Base-by-base conservation (phyloP, 345 rosid species). In the Aurinia saxatilis region DNA sequence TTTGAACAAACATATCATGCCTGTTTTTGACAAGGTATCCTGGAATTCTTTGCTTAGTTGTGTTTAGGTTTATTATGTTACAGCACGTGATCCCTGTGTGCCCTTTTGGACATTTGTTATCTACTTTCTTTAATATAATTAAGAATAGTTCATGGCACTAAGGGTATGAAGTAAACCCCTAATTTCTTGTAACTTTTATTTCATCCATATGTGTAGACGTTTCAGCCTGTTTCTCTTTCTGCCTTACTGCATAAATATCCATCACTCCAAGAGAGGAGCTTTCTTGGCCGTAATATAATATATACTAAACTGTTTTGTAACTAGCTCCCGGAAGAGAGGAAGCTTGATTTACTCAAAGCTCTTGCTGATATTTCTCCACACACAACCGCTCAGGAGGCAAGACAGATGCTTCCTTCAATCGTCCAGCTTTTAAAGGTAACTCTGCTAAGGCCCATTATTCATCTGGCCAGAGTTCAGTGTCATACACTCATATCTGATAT, bases 281-380 rank as follows among this genome's bases (percentile, higher is more conserved):
- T 55, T 54, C 48, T 60, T 56, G 38, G 19, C 33, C 38, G 4
- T 27, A 47, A 23, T 23, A 45, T 34, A 48, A 25, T 50, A 9
- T 16, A 64, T 37, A 36, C 45, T 50, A 49, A 52, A 3, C 14
- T 54, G 45, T 25, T 33, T 69, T 17, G 30, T 84, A 8, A 34
- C 15, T 56, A 95, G 99, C 97, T 95, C 73, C 99, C 93, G 5
- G 96, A 90, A 79, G 98, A 84, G 58, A 80, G 98, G 72, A 90
- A 88, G 72, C 93, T 95, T 49, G 99, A 95, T 82, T 74, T 95
- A 78, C 96, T 90, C 39, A 95, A 95, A 75, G 91, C 90, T 13
- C 84, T 95, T 39, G 95, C 98, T 50, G 99, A 95, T 73, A 84
- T 82, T 36, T 90, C 98, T 2, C 91, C 98, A 68, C 86, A 80